A percentile compares a stretch with the other conserved stretches of the same genome.
Conservation (phyloP, 2,329 filamentous ascomycete species). For the Aspergillus costaricaensis region DNA sequence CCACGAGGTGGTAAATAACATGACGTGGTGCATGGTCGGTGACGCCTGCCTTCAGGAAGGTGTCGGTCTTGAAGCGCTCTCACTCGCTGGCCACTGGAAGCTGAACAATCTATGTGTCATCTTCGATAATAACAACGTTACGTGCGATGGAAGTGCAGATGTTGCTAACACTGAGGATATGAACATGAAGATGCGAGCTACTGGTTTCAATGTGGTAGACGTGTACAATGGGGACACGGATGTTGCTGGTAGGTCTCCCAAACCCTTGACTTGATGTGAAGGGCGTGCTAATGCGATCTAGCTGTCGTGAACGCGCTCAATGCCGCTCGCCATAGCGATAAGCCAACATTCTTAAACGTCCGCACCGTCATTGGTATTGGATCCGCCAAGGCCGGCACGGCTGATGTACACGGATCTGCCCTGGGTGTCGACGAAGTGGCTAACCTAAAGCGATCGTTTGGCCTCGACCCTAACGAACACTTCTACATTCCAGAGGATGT, state of each 20-base stretch:
- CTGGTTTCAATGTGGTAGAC: constrained; percentile 59
- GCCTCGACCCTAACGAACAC: constrained; percentile 52
- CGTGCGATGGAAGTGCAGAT: constrained; percentile 60
- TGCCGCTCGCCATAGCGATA: constrained; percentile 31
- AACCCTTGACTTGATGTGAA: no score
- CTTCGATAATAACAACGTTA: constrained; percentile 64
- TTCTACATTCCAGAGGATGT: constrained; percentile 52
- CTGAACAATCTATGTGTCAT: constrained; percentile 60
- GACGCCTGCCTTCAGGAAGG: constrained; percentile 64
- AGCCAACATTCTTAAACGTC: constrained; percentile 62
- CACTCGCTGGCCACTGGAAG: constrained; percentile 56
- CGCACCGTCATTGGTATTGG: constrained; percentile 58
- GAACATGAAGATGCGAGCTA: constrained; percentile 60
- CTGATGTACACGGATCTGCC: constrained; percentile 60
- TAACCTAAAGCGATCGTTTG: constrained; percentile 55
- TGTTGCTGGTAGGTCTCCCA: constrained; percentile 47
- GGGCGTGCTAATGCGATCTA: no score
- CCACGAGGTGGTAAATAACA: constrained; percentile 53
- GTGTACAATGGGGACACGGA: constrained; percentile 57
- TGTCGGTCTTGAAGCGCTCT: constrained; percentile 59
- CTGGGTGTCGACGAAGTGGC: constrained; percentile 58
- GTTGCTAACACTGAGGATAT: constrained; percentile 58
- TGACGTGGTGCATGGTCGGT: constrained; percentile 60
- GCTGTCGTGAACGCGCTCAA: no score
- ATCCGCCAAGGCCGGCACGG: constrained; percentile 46